These are phyloP conservation scores for Colletotrichum cereale DNA, from an alignment of 2,329 filamentous ascomycete genomes.

Conservation along the genomic window DNA sequence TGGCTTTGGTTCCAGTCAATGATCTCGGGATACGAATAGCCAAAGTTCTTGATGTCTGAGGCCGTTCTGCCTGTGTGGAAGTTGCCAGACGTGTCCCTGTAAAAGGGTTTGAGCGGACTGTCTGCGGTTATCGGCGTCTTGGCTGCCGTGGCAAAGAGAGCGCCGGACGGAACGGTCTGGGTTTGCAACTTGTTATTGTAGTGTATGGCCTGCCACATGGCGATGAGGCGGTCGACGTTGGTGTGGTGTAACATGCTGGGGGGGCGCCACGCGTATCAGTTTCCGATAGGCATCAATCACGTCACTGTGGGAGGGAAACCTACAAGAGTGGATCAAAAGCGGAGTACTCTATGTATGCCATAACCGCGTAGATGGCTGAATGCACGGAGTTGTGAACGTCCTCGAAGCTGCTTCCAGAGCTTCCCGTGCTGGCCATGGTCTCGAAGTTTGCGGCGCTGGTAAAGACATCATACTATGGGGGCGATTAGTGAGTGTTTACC, in stretches of 20 bases:
- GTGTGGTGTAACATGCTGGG: constrained; percentile 50
- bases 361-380: constrained; percentile 52
- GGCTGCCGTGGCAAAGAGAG: constrained; percentile 55
- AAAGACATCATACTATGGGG: constrained; percentile 55
- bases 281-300: neutral
- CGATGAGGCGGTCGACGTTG: constrained; percentile 74
- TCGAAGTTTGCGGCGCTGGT: constrained; percentile 52
- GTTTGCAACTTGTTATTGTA: constrained; percentile 51
- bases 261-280: constrained; percentile 6
- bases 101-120: constrained; percentile 65
- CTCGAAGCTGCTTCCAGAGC: constrained; percentile 56
- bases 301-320: constrained; percentile 30
- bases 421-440: constrained; percentile 43
- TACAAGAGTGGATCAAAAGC: constrained; percentile 62
- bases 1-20: constrained; percentile 10
- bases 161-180: constrained; percentile 45
- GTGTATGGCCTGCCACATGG: constrained; percentile 63
- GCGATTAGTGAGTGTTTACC: neutral
- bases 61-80: constrained; percentile 58
- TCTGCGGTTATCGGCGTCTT: constrained; percentile 56
- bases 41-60: constrained; percentile 47
- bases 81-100: constrained; percentile 47
- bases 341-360: constrained; percentile 53
- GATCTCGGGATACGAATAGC: constrained; percentile 54
- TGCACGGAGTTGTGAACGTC: constrained; percentile 58